Evolutionary conservation across 805 yeast species (phyloP), one percentile per base, ranked within the genome.

Genomic region (Starmerella geochares): DNA sequence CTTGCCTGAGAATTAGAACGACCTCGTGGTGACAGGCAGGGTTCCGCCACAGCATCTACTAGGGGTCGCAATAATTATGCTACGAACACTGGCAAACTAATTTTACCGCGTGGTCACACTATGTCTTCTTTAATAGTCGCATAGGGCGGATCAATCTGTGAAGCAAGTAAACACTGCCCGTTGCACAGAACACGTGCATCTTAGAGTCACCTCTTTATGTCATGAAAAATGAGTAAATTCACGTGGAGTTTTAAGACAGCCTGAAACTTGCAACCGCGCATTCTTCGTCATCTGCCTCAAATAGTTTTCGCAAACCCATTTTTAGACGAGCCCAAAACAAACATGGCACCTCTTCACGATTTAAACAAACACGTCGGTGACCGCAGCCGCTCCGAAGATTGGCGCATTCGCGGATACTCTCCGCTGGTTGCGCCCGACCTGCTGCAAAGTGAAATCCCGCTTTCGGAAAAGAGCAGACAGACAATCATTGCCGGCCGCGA

Each of bases 381-480:
- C 43, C 54, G 58, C 13, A 13, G 46, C 24, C 51, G 53, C 14
- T 43, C 48, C 14, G 64, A 60, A 44, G 64, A 60, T 40, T 57
- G 62, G 59, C 57, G 63, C n/a, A 59, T 83, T 60, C 71, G 77
- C 38, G 97, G 96, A 36, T 90, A 90, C 75, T 90, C 87, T 63
- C 97, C 97, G 20, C 74, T 90, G 55, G 83, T 94, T n/a, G 85
- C 97, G 11, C 97, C 98, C 24, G 95, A 86, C 63, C 74, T 88
- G 50, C 76, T 90, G 36, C 96, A 88, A 69, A 84, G 82, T 58
- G 95, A 90, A 67, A 74, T 74, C 64, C 90, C 86, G 37, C 76
- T 86, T 42, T 71, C 82, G 31, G 75, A 72, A 47, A 67, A 68
- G 43, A 77, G 83, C 48, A 76, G 77, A 58, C 70, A 76, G 49